A percentile compares a stretch with the other conserved stretches of the same genome.
phyloP scores from a whole-genome alignment of 2,329 filamentous ascomycete species.

The Paradendryphiella salina region DNA sequence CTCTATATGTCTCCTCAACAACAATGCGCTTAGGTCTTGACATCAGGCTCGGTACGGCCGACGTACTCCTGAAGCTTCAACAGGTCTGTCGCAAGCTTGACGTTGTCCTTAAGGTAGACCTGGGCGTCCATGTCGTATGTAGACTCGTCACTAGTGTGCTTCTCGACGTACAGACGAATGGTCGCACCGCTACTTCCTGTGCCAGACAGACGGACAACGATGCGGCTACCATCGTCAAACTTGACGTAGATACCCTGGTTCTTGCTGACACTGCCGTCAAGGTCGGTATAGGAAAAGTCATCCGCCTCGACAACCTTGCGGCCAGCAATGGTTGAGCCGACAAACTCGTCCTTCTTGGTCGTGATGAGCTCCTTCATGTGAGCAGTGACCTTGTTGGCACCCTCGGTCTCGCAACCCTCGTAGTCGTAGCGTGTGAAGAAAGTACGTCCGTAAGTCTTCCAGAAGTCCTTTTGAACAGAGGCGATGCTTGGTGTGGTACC shows the following conservation, averaged over 20 bases:
- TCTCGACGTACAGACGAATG: constrained; percentile 96
- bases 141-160: constrained; percentile 80
- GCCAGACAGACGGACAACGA: constrained; percentile 91
- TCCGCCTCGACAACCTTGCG: constrained; percentile 87
- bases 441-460: constrained; percentile 91
- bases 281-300: constrained; percentile 97
- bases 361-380: constrained; percentile 79
- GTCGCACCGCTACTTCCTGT: constrained; percentile 95
- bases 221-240: constrained; percentile 92
- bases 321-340: constrained; percentile 79
- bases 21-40: constrained; percentile 73
- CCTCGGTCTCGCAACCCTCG: constrained; percentile 89
- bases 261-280: constrained; percentile 93
- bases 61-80: constrained; percentile 94
- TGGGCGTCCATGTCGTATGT: constrained; percentile 84
- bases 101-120: constrained; percentile 89
- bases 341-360: constrained; percentile 68
- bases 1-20: neutral
- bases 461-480: constrained; percentile 96
- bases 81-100: constrained; percentile 79
- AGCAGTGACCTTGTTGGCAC: constrained; percentile 85
- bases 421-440: constrained; percentile 99
- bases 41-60: constrained; percentile 89
- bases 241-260: constrained; percentile 95
- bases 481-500: constrained; percentile 86